phyloP scores from a whole-genome alignment of 306 rosid species.

The Rosa persica region DNA sequence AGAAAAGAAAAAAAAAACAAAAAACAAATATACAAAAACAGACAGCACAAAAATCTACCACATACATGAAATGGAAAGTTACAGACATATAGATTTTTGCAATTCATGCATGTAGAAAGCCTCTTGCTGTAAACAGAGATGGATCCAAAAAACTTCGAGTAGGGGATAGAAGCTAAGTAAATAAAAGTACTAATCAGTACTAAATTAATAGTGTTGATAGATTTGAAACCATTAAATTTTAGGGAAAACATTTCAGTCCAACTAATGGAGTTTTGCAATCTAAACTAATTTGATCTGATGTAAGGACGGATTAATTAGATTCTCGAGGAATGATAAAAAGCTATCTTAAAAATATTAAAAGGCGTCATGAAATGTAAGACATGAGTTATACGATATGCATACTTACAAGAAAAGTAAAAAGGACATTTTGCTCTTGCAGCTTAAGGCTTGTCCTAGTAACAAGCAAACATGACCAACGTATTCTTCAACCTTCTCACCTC shows the following conservation, averaged over 20 bases:
- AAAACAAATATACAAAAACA: background rate
- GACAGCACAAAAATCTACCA: background rate
- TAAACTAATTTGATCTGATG: background rate
- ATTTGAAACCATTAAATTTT: background rate
- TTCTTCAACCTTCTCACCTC: no score
- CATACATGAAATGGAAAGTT: background rate
- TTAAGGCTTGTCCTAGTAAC: no score
- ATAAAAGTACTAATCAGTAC: background rate
- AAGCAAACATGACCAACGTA: no score
- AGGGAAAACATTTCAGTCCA: background rate
- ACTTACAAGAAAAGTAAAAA: no score
- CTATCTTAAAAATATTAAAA: background rate
- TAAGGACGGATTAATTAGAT: background rate
- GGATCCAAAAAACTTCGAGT: background rate
- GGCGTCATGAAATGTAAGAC: background rate
- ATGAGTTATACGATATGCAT: no score
- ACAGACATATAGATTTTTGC: background rate
- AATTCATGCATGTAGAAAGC: background rate
- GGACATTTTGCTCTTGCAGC: no score
- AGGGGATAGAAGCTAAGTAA: no score
- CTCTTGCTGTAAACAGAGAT: background rate
- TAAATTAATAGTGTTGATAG: no score
- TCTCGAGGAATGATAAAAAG: background rate
- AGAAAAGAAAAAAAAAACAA: no score
- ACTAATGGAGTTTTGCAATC: background rate